Evolutionary conservation across 2,329 filamentous ascomycete species (phyloP).

Genomic region (Verticillium longisporum): DNA sequence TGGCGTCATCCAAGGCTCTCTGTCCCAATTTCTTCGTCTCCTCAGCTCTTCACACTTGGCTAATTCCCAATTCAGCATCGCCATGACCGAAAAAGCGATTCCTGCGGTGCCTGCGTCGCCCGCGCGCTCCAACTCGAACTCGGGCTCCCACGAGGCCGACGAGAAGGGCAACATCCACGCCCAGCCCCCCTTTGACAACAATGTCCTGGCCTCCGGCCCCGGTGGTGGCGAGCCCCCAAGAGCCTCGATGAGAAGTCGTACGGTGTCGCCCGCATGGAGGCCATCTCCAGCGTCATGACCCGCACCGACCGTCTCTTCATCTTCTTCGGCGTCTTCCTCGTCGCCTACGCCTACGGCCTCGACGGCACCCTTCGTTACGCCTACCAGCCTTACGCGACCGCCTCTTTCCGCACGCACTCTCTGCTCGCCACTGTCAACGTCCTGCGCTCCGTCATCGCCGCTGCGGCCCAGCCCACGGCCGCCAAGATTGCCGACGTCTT

Average conservation of each 20-base stretch:
- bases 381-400: constrained; percentile 50
- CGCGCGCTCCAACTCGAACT: not conserved
- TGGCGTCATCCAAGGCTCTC: too few species aligned
- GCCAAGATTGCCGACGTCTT: constrained; percentile 59
- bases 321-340: constrained; percentile 54
- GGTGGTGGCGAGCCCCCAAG: not conserved
- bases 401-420: constrained; percentile 43
- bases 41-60: too few species aligned
- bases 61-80: not conserved
- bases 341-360: constrained; percentile 58
- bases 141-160: not conserved
- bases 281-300: constrained; percentile 45
- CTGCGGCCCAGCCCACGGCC: constrained; percentile 48
- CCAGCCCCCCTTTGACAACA: not conserved
- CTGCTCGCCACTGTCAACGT: constrained; percentile 52
- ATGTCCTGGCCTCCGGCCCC: not conserved
- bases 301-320: constrained; percentile 45
- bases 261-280: constrained; percentile 55
- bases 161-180: not conserved
- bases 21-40: too few species aligned
- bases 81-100: not conserved
- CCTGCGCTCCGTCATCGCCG: constrained; percentile 50
- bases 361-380: constrained; percentile 49
- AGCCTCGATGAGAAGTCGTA: constrained; percentile 26
- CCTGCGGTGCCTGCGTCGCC: not conserved